Conservation (phyloP, 2,329 filamentous ascomycete genomes). For the Dactylellina cionopaga region DNA sequence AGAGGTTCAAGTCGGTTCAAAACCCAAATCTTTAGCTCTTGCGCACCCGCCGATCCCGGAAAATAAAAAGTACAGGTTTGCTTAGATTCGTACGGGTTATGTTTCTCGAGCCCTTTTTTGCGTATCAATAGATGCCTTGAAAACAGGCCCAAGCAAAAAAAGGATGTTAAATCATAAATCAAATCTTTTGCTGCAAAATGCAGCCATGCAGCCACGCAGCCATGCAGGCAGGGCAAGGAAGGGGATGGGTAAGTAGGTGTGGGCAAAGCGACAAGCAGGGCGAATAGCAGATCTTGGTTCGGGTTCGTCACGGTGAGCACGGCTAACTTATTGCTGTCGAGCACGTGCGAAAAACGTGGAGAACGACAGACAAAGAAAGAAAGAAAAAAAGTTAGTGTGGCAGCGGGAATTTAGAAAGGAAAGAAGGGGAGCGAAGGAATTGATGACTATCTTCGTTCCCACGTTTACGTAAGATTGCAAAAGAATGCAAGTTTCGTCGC, state of each 20-base stretch:
- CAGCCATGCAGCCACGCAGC: slow-evolving; percentile 4
- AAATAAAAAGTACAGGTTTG: slow-evolving; percentile 22
- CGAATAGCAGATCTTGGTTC: slow-evolving; percentile 9
- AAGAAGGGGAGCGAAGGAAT: not conserved
- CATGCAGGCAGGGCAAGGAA: slow-evolving; percentile 15
- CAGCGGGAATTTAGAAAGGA: not conserved
- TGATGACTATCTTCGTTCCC: not conserved
- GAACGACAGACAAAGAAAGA: too few species aligned
- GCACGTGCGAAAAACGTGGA: slow-evolving; percentile 54
- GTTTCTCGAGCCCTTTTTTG: too few species aligned
- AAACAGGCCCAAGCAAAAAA: not conserved
- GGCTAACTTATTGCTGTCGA: too few species aligned
- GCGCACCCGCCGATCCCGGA: slow-evolving; percentile 33
- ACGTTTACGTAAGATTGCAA: slow-evolving; percentile 20
- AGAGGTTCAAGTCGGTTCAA: too few species aligned
- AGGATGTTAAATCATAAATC: too few species aligned
- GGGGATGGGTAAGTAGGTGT: not conserved
- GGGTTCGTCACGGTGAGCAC: slow-evolving; percentile 1
- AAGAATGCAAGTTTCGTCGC: not conserved
- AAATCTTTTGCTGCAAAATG: slow-evolving; percentile 18
- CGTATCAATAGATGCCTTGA: too few species aligned
- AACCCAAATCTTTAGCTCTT: not conserved
- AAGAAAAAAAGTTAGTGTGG: too few species aligned
- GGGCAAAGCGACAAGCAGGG: not conserved
- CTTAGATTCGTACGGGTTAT: not conserved